Base-by-base conservation (phyloP, 352 stramenopile species). In the Pythium monospermum region DNA sequence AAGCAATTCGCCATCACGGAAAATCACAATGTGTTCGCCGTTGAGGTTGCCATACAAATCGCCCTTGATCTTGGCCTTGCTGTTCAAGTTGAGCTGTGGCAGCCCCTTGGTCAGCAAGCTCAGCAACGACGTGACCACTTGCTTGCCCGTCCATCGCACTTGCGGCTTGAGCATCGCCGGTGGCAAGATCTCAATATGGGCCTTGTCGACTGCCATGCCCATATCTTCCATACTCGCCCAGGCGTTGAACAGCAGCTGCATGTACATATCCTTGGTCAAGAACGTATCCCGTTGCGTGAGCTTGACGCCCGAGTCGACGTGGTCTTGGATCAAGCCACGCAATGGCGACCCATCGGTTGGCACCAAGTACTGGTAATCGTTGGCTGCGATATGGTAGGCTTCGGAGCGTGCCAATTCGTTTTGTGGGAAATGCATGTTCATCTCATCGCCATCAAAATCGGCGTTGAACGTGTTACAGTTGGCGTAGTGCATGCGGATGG, bases 381-480 rank as follows among this genome's bases (percentile, higher is more conserved):
- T 99, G 39, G 80, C 88, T 13, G 95, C 96, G 63, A 99, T 98
- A 54, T 97, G 87, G 71, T 99, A 96, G 1, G 96, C 95, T 64
- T 99, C 98, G 0, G 96, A 92, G 18, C 95, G 81, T n/a, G 94
- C 96, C 18, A 99, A 64, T 61, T 99, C 93, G 70, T 95, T 98
- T 74, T 99, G 98, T 21, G 97, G 97, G 54, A 99, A 98, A 72
- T 99, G 98, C 76, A 98, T 98, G 79, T 99, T 99, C 85, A 99
- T 99, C 83, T 99, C 98, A 71, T 99, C 98, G 58, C 98, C 98
- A 73, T 99, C 98, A 66, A 99, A 99, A 80, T 99, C 98, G 31
- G 97, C 98, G 77, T 99, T 99, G 87, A 99, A 99, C 35, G 97
- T 99, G 77, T 99, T 99, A 81, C 97, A 99, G 80, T 99, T 99